Conservation (phyloP, 2,329 filamentous ascomycete genomes). For the Uncinocarpus reesii region DNA sequence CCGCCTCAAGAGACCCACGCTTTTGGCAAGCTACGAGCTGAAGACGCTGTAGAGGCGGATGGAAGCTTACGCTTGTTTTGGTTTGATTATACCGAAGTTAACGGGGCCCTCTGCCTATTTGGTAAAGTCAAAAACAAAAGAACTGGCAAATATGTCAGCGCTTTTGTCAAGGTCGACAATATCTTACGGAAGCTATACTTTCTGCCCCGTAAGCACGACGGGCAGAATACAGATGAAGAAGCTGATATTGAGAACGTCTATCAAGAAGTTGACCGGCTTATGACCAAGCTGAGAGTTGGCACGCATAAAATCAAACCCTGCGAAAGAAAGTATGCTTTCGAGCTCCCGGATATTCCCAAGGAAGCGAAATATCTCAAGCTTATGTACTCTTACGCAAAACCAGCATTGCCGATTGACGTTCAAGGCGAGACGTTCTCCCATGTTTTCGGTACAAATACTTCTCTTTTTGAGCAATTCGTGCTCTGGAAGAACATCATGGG, state of each 20-base stretch:
- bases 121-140: conserved; percentile 91
- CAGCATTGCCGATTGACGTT: conserved; percentile 57
- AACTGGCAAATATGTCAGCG: conserved; percentile 69
- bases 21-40: conserved; percentile 70
- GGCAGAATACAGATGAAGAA: conserved; percentile 62
- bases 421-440: conserved; percentile 85
- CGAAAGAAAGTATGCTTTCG: conserved; percentile 89
- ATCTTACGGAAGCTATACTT: conserved; percentile 89
- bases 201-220: conserved; percentile 62
- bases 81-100: conserved; percentile 90
- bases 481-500: conserved; percentile 99
- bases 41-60: conserved; percentile 85
- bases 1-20: conserved; percentile 51
- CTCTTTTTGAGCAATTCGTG: conserved; percentile 95
- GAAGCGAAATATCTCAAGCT: conserved; percentile 89
- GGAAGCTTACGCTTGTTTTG: conserved; percentile 91
- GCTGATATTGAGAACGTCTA: conserved; percentile 85
- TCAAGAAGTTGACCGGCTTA: conserved; percentile 73
- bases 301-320: conserved; percentile 92
- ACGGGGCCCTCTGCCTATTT: conserved; percentile 84
- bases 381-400: conserved; percentile 87
- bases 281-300: conserved; percentile 74
- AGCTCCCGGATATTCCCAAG: conserved; percentile 73
- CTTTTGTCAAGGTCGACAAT: conserved; percentile 93
- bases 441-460: conserved; percentile 86